These are phyloP conservation scores for Trichosporon ovoides DNA, from an alignment of 1,284 basidiomycete genomes.

Conservation along the genomic window DNA sequence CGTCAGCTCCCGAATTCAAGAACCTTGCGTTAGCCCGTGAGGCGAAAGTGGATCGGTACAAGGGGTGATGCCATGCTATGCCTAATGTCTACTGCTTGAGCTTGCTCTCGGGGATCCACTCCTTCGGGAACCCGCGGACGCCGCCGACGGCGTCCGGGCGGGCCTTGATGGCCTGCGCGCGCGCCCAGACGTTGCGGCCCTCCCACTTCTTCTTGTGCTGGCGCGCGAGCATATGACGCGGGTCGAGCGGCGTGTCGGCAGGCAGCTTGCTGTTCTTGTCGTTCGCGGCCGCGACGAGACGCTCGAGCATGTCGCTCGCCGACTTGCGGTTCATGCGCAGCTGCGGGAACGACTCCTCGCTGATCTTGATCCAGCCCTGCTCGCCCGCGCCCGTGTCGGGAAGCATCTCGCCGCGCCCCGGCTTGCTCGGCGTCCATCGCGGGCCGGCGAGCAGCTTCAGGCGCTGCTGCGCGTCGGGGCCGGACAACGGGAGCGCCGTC, in stretches of 20 bases:
- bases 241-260: slow-evolving; percentile 65
- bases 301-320: slow-evolving; percentile 71
- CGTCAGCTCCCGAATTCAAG: too few species aligned
- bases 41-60: slow-evolving; percentile 5
- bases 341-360: slow-evolving; percentile 72
- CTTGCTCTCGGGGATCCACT: slow-evolving; percentile 57
- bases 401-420: slow-evolving; percentile 41
- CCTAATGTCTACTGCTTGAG: slow-evolving; percentile 9
- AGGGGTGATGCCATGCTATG: slow-evolving; percentile 3
- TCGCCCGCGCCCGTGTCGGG: slow-evolving; percentile 47
- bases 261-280: slow-evolving; percentile 54
- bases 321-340: slow-evolving; percentile 78
- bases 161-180: slow-evolving; percentile 31
- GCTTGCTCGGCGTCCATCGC: slow-evolving; percentile 70
- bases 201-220: slow-evolving; percentile 57
- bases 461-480: slow-evolving; percentile 63
- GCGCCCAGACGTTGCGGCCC: slow-evolving; percentile 48
- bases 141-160: slow-evolving; percentile 47
- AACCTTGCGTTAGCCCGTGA: too few species aligned
- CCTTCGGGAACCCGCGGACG: slow-evolving; percentile 69
- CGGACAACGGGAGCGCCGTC: slow-evolving; percentile 61
- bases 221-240: slow-evolving; percentile 67
- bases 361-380: slow-evolving; percentile 76
- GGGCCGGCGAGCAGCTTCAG: slow-evolving; percentile 75
- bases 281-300: slow-evolving; percentile 67